Conservation (phyloP, 2,329 filamentous ascomycete genomes). For the Trematosphaeria pertusa region DNA sequence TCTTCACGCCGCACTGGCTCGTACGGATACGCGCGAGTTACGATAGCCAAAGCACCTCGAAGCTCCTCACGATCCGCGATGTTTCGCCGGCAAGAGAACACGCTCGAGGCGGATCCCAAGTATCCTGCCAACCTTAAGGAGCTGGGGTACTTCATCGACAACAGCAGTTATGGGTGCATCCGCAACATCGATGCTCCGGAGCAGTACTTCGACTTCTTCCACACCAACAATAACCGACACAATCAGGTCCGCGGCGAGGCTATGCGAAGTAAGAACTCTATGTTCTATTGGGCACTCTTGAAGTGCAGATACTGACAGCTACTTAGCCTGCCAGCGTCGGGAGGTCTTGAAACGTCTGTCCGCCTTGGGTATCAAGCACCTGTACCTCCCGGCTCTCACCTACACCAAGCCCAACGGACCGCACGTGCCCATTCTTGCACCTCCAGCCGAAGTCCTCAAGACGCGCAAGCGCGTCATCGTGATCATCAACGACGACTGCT, state of each 20-base stretch:
- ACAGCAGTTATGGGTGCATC: slow-evolving; percentile 69
- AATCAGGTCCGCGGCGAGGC: slow-evolving; percentile 74
- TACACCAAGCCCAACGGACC: slow-evolving; percentile 52
- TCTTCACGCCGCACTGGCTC: too few species aligned
- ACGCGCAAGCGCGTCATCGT: slow-evolving; percentile 70
- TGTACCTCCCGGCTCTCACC: slow-evolving; percentile 67
- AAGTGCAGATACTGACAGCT: slow-evolving; percentile 20
- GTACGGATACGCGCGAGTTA: too few species aligned
- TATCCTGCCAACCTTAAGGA: slow-evolving; percentile 71
- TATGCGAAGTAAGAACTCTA: slow-evolving; percentile 76
- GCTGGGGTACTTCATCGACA: slow-evolving; percentile 85
- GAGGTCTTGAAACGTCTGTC: slow-evolving; percentile 70
- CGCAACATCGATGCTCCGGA: slow-evolving; percentile 72
- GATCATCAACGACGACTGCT: slow-evolving; percentile 76
- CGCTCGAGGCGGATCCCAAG: slow-evolving; percentile 69
- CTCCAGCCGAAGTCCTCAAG: slow-evolving; percentile 58
- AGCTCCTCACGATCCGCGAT: too few species aligned
- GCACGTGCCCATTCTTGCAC: slow-evolving; percentile 74
- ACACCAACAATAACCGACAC: slow-evolving; percentile 75
- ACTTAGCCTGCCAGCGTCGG: slow-evolving; percentile 65
- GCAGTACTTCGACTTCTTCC: slow-evolving; percentile 75
- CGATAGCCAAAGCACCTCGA: too few species aligned
- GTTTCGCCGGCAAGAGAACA: slow-evolving; percentile 75
- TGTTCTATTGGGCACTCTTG: too few species aligned
- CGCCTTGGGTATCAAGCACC: slow-evolving; percentile 64